phyloP scores from a whole-genome alignment of 768 basidiomycete species.

The Jaapia argillacea region DNA sequence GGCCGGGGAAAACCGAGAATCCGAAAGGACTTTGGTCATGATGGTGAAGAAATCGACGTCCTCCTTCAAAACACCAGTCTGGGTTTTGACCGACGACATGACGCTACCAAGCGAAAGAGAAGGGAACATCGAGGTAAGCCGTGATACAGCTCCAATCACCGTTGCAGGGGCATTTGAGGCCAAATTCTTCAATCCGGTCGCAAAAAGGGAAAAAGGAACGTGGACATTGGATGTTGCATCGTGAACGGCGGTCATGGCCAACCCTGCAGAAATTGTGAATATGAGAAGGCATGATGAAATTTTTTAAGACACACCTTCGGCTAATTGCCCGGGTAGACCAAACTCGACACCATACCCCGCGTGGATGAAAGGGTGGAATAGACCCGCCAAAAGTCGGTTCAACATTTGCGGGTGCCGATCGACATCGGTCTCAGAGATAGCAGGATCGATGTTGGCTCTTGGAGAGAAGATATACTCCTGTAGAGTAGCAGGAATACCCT shows the following conservation, averaged over 20 bases:
- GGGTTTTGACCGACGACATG: background rate
- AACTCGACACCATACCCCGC: slow-evolving; percentile 56
- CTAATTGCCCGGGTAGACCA: slow-evolving; percentile 42
- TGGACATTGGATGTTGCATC: background rate
- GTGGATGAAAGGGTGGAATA: slow-evolving; percentile 61
- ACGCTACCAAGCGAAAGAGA: slow-evolving; percentile 4
- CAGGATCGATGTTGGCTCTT: slow-evolving; percentile 32
- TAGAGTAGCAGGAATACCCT: slow-evolving; percentile 34
- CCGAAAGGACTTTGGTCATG: slow-evolving; percentile 6
- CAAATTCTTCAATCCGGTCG: too few relatives aligned
- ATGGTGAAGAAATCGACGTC: slow-evolving; percentile 9
- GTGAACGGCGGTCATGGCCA: slow-evolving; percentile 12
- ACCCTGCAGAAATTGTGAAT: slow-evolving; percentile 4
- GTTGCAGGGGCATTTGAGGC: background rate
- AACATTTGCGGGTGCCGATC: slow-evolving; percentile 42
- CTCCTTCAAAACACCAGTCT: background rate
- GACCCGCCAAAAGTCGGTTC: slow-evolving; percentile 40
- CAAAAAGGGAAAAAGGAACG: background rate
- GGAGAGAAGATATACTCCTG: slow-evolving; percentile 54
- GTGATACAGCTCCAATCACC: background rate
- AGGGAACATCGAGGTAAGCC: slow-evolving; percentile 6
- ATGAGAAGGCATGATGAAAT: background rate
- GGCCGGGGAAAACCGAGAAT: slow-evolving; percentile 9
- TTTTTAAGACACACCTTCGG: slow-evolving; percentile 37
- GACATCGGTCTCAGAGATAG: background rate